phyloP scores from a whole-genome alignment of 495 filamentous ascomycete species.

The Aspergillus mulundensis region DNA sequence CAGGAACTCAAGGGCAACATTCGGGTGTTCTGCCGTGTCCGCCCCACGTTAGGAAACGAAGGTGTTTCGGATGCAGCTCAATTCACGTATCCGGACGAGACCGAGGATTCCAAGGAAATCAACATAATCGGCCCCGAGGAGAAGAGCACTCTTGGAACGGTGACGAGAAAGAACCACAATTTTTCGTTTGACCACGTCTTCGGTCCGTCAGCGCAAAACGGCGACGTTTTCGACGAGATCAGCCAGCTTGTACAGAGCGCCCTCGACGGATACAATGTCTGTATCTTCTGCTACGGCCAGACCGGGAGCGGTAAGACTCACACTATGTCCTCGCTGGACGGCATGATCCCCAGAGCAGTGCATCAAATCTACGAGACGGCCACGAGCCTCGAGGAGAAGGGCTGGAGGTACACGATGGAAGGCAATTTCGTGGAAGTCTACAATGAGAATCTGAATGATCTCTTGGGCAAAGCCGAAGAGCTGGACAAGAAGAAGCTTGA shows the following conservation, averaged over 20 bases:
- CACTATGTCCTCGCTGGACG: constrained; percentile 90
- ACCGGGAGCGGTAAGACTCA: constrained; percentile 95
- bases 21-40: constrained; percentile 93
- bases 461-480: constrained; percentile 73
- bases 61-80: constrained; percentile 58
- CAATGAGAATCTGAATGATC: constrained; percentile 93
- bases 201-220: constrained; percentile 68
- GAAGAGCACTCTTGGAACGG: constrained; percentile 71
- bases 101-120: constrained; percentile 79
- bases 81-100: constrained; percentile 71
- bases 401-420: constrained; percentile 91
- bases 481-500: constrained; percentile 86
- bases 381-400: constrained; percentile 75
- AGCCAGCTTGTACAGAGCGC: constrained; percentile 95
- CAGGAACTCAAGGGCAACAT: constrained; percentile 99
- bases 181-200: constrained; percentile 97
- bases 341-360: constrained; percentile 93
- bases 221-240: constrained; percentile 92
- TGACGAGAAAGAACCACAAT: constrained; percentile 69
- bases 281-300: constrained; percentile 98
- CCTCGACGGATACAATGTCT: constrained; percentile 96
- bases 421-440: constrained; percentile 98
- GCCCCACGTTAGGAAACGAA: constrained; percentile 63
- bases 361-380: constrained; percentile 90
- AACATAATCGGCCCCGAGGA: constrained; percentile 79